Conservation (phyloP, 129 eudicot species). For the Oenanthe sinensis region DNA sequence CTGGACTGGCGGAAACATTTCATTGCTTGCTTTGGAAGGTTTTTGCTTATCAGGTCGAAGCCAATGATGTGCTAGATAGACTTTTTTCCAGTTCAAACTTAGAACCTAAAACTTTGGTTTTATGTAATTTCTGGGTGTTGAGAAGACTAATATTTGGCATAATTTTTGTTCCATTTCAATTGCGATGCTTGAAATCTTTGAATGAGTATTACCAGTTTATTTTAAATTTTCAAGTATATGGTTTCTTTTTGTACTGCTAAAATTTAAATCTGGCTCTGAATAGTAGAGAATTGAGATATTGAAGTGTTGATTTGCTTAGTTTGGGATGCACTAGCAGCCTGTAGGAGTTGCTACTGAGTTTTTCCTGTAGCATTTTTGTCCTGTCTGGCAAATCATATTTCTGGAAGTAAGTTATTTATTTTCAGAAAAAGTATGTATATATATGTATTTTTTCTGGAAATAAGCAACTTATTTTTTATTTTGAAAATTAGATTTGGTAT, state of each 20-base stretch:
- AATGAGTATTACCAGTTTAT: background rate
- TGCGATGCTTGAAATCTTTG: background rate
- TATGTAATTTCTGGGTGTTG: slow-evolving; percentile 2
- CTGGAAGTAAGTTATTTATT: no score
- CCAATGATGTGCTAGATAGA: background rate
- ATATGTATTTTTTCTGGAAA: no score
- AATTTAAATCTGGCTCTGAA: background rate
- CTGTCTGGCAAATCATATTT: no score
- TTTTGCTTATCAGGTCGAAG: background rate
- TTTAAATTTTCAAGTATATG: background rate
- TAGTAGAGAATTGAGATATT: background rate
- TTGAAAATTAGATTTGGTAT: no score
- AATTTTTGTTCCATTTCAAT: background rate
- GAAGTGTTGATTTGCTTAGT: background rate
- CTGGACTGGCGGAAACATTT: background rate
- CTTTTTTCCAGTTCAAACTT: background rate
- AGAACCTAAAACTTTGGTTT: background rate
- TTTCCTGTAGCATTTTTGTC: background rate
- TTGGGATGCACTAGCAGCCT: background rate
- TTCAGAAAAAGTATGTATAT: no score
- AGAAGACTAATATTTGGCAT: background rate
- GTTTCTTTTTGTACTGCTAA: background rate
- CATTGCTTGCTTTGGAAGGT: background rate
- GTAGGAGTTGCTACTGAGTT: background rate
- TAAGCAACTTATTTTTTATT: no score